These are phyloP conservation scores for Lepidium sativum DNA, from an alignment of 345 rosid species.

Conservation along the genomic window DNA sequence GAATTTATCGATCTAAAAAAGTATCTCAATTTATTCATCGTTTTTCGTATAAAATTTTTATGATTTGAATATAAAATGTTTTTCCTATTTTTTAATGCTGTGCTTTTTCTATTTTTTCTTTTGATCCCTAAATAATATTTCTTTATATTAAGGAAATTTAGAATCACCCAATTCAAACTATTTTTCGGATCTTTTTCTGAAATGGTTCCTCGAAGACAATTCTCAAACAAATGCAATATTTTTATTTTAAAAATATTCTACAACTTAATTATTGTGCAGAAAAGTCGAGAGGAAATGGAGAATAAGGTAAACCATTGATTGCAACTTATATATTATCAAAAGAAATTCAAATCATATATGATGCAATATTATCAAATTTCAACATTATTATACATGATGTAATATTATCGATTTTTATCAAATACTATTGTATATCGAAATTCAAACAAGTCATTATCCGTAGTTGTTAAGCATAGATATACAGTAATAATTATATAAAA, in stretches of 20 bases:
- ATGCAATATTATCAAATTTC: not conserved
- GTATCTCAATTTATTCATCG: not conserved
- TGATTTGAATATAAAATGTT: not conserved
- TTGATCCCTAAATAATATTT: not conserved
- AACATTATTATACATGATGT: not conserved
- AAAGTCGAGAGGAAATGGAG: conserved; percentile 10
- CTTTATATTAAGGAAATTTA: not conserved
- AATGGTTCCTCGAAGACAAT: not conserved
- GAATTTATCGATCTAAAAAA: too few species aligned
- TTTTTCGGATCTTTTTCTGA: not conserved
- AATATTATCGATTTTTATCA: too few species aligned
- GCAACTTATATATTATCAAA: not conserved
- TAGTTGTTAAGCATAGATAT: not conserved
- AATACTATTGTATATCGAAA: not conserved
- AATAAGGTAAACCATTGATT: not conserved
- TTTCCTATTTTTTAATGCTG: too few species aligned
- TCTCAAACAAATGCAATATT: not conserved
- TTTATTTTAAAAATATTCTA: not conserved
- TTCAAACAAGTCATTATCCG: conserved; percentile 7
- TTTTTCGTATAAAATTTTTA: not conserved
- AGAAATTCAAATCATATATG: not conserved
- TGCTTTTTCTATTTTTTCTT: not conserved
- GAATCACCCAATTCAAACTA: not conserved
- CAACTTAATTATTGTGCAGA: not conserved
- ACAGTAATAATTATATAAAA: not conserved